These are phyloP conservation scores for Polygonum aviculare DNA, from an alignment of 148 eudicot genomes.

Conservation along the genomic window DNA sequence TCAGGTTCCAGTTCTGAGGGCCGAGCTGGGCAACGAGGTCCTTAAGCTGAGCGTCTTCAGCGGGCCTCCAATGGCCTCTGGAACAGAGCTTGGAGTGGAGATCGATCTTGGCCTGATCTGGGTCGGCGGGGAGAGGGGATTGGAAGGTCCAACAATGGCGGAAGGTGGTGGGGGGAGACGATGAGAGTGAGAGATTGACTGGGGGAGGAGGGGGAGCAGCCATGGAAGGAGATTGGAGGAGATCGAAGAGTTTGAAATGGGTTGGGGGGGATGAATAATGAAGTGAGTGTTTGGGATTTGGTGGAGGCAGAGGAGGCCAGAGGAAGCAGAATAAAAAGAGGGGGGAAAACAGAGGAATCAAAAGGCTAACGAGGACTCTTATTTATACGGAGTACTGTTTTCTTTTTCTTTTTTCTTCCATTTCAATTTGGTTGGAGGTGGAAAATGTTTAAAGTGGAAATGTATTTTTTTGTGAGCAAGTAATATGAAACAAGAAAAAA, in stretches of 20 bases:
- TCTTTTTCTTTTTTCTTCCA: neutral
- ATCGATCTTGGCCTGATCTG: neutral
- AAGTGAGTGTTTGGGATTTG: neutral
- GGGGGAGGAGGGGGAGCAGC: neutral
- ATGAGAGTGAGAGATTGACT: neutral
- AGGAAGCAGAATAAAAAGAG: neutral
- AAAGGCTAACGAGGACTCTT: neutral
- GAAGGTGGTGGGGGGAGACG: neutral
- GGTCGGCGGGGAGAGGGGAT: neutral
- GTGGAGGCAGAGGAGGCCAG: neutral
- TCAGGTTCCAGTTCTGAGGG: slow-evolving; percentile 75
- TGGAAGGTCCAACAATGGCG: slow-evolving; percentile 3
- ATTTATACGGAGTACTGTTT: neutral
- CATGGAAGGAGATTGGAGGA: neutral
- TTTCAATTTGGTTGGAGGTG: neutral
- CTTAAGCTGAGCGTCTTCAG: slow-evolving; percentile 62
- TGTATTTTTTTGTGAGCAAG: too few species aligned
- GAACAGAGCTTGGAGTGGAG: slow-evolving; percentile 33
- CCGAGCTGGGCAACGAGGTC: slow-evolving; percentile 51
- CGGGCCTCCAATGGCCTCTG: slow-evolving; percentile 73
- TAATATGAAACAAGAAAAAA: too few species aligned
- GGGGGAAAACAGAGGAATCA: neutral
- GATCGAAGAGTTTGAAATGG: neutral
- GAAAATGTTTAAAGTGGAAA: neutral
- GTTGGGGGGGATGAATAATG: neutral